Evolutionary conservation across 257 asterid species (phyloP), one percentile per base, ranked within the genome.

Genomic region (Eustoma russellianum): DNA sequence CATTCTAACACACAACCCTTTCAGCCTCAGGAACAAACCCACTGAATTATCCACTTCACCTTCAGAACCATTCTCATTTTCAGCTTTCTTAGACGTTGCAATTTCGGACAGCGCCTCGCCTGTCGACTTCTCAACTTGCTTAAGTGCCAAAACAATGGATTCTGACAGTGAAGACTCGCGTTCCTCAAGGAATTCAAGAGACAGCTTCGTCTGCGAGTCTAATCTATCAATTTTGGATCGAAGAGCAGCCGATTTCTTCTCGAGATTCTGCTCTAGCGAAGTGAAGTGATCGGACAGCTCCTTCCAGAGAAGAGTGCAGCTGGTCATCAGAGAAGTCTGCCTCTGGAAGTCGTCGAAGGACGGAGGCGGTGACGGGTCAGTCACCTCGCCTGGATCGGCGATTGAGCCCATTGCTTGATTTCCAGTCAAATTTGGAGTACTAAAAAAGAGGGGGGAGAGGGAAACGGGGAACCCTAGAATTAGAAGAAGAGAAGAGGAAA

Each of bases 241-340:
- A 13, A 92, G 70, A 0, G 88, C 78, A 11, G 85, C 90, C 17
- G 95, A 85, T 41, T 92, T 79, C 43, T 55, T 70, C 51, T 78
- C 71, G 24, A 92, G 80, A 74, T 88, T 88, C 70, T 85, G 91
- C 53, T 92, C 99, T 5, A 92, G 88, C 0, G 94, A 65, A 33
- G 82, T 68, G 83, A 92, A 92, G 59, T 92, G 99, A 69, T 92
- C 99, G 65, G 99, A 85, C 59, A 92, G 90, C 24, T 92, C 99
- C 50, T 88, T 92, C 99, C 99, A 92, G 45, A 92, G 94, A 17
- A 92, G 94, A 3, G 99, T 92, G 67, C 99, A 92, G 78, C 94
- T 85, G 9, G 99, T 92, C 99, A 92, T 92, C 40, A 88, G 76
- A 34, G 99, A 92, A 16, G 99, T 75, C 73, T 92, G 99, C 56